A percentile compares a stretch with the other conserved stretches of the same genome.
Conservation (phyloP, 495 filamentous ascomycete genomes). For the Xylaria bambusicola region DNA sequence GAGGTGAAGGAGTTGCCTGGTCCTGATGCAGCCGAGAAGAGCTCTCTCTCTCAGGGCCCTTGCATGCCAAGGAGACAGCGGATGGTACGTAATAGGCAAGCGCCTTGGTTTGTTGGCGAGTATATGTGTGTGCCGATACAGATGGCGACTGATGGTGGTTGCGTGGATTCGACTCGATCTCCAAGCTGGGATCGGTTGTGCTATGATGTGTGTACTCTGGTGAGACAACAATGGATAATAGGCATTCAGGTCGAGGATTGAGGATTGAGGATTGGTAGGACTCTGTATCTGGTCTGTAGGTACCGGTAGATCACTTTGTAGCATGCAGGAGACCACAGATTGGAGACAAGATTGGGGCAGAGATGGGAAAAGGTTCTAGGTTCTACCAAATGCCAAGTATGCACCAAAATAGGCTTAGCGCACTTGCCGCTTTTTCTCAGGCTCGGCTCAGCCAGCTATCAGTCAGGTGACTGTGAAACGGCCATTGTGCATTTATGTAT, state of each 20-base stretch:
- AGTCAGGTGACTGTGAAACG: no score
- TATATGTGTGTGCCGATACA: neutral
- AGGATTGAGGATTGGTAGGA: no score
- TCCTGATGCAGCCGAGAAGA: constrained; percentile 16
- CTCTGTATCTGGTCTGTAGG: no score
- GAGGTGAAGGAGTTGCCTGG: constrained; percentile 9
- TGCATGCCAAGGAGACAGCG: constrained; percentile 12
- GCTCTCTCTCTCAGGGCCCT: constrained; percentile 17
- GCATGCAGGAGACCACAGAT: neutral
- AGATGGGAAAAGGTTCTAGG: constrained; percentile 9
- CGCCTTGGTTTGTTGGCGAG: constrained; percentile 1
- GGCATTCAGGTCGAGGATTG: neutral
- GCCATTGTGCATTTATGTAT: no score
- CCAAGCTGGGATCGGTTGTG: no score
- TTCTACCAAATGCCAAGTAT: no score
- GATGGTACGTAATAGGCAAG: constrained; percentile 1
- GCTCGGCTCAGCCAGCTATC: no score
- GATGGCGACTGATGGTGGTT: neutral
- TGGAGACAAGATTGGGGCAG: neutral
- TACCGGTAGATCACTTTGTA: neutral
- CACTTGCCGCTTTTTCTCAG: no score
- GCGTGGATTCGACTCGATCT: neutral
- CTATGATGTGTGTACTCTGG: neutral
- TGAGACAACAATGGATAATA: neutral
- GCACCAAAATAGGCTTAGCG: no score